A percentile compares a stretch with the other conserved stretches of the same genome.
These are phyloP conservation scores for Puccinia hordei DNA, from an alignment of 1,284 basidiomycete species.

Conservation along the genomic window DNA sequence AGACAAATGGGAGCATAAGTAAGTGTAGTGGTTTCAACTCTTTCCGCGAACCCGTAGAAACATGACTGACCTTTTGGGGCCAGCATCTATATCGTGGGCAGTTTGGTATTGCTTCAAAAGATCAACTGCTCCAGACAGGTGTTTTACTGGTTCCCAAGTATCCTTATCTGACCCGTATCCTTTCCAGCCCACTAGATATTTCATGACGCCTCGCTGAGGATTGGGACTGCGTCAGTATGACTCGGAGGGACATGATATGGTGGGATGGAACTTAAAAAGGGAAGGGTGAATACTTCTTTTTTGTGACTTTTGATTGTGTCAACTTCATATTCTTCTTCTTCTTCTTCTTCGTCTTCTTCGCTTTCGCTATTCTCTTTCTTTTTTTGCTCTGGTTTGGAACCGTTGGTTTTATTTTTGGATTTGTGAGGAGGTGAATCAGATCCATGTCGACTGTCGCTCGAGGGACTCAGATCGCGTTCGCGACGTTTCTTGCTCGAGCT, in stretches of 20 bases:
- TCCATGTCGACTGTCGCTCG: background rate
- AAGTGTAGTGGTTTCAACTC: background rate
- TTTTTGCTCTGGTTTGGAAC: background rate
- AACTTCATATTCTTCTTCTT: slow-evolving; percentile 28
- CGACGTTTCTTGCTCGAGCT: slow-evolving; percentile 22
- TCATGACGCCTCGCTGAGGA: background rate
- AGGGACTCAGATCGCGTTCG: background rate
- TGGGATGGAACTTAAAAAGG: background rate
- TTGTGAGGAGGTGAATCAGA: background rate
- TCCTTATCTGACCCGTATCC: slow-evolving; percentile 4
- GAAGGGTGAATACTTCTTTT: background rate
- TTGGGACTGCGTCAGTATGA: background rate
- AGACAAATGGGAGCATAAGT: background rate
- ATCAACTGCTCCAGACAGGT: slow-evolving; percentile 24
- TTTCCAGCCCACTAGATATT: slow-evolving; percentile 37
- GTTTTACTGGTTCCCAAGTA: slow-evolving; percentile 18
- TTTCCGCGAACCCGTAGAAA: background rate
- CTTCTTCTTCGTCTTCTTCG: slow-evolving; percentile 11
- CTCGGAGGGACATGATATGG: background rate
- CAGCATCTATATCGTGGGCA: background rate
- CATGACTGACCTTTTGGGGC: slow-evolving; percentile 26
- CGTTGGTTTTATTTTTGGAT: background rate
- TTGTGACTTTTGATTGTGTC: slow-evolving; percentile 19
- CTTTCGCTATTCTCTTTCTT: background rate
- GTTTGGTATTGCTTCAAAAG: slow-evolving; percentile 26